Percentiles rank a stretch among this genome's conserved stretches.
Conservation (phyloP, 2,329 filamentous ascomycete genomes). For the Simplicillium sp. region DNA sequence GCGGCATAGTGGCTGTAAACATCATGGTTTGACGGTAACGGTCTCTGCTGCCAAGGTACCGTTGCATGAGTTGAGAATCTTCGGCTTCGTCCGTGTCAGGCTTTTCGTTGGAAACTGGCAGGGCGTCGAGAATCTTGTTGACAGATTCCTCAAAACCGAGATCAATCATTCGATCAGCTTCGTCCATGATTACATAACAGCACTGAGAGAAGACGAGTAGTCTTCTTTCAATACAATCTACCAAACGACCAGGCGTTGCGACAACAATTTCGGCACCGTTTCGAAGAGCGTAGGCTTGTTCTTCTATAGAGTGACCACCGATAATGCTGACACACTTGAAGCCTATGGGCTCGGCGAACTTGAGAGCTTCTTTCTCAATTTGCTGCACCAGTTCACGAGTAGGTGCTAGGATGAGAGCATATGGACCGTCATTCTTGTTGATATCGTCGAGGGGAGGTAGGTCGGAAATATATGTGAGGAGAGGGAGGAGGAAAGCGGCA, state of each 20-base stretch:
- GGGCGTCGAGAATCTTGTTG: constrained; percentile 91
- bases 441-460: constrained; percentile 74
- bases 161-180: constrained; percentile 98
- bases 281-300: constrained; percentile 81
- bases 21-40: constrained; percentile 98
- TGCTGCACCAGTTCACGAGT: constrained; percentile 97
- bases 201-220: constrained; percentile 91
- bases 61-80: constrained; percentile 74
- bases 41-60: constrained; percentile 63
- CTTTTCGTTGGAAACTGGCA: constrained; percentile 89
- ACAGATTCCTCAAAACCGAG: constrained; percentile 96
- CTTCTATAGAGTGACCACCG: constrained; percentile 92
- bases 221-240: constrained; percentile 92
- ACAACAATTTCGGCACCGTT: constrained; percentile 97
- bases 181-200: constrained; percentile 98
- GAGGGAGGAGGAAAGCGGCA: constrained; percentile 82
- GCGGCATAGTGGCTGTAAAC: constrained; percentile 98
- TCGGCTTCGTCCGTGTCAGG: constrained; percentile 90
- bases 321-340: constrained; percentile 96
- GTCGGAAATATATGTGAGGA: constrained; percentile 90
- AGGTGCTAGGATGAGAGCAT: constrained; percentile 92
- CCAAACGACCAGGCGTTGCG: constrained; percentile 92
- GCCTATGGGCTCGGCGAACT: constrained; percentile 82
- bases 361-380: constrained; percentile 87
- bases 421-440: constrained; percentile 90